A percentile compares a stretch with the other conserved stretches of the same genome.
Evolutionary conservation across 345 rosid species (phyloP).

Genomic region (thale cress (Arabidopsis thaliana)): DNA sequence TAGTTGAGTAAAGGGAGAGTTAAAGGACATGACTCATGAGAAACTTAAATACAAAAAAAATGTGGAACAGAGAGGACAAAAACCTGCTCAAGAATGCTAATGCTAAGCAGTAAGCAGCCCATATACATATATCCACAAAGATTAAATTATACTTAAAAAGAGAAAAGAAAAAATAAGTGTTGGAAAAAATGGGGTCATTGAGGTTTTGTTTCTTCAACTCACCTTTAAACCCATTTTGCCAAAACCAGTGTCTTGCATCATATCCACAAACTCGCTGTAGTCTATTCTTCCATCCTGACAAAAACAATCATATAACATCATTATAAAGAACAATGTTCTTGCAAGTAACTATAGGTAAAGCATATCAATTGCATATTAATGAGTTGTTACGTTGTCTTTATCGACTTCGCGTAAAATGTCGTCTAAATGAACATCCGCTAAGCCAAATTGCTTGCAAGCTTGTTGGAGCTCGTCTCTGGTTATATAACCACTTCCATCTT

Average conservation of each 20-base stretch:
- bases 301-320: background rate
- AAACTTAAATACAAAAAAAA: slow-evolving; percentile 9
- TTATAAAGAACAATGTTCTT: slow-evolving; percentile 18
- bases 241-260: slow-evolving; percentile 80
- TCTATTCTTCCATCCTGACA: slow-evolving; percentile 87
- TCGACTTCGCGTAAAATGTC: slow-evolving; percentile 81
- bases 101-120: slow-evolving; percentile 11
- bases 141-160: background rate
- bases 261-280: slow-evolving; percentile 84
- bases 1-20: slow-evolving; percentile 31
- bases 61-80: slow-evolving; percentile 12
- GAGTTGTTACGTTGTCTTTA: slow-evolving; percentile 66
- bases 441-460: slow-evolving; percentile 81
- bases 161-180: background rate
- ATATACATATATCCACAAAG: slow-evolving; percentile 8
- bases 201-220: slow-evolving; percentile 27
- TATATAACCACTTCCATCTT: slow-evolving; percentile 93
- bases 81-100: slow-evolving; percentile 40
- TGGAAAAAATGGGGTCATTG: slow-evolving; percentile 1
- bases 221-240: slow-evolving; percentile 44
- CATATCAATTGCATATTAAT: background rate
- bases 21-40: slow-evolving; percentile 3
- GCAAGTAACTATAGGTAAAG: background rate
- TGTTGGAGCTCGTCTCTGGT: slow-evolving; percentile 85
- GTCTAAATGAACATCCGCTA: slow-evolving; percentile 64